A percentile compares a stretch with the other conserved stretches of the same genome.
These are phyloP conservation scores for Colletotrichum gigasporum DNA, from an alignment of 2,329 filamentous ascomycete genomes.

Conservation along the genomic window DNA sequence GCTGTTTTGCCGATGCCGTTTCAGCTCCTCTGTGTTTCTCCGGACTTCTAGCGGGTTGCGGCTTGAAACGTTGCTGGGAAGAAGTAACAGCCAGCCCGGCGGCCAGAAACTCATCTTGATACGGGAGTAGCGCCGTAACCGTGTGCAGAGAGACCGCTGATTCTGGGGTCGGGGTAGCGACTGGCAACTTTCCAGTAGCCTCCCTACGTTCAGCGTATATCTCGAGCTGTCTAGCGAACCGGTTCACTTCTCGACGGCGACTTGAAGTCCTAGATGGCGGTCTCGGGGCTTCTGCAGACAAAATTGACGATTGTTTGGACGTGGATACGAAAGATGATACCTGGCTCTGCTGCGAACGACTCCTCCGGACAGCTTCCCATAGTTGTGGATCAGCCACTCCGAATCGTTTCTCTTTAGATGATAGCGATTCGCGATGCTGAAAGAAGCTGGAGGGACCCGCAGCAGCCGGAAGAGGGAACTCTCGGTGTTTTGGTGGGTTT, in stretches of 20 bases:
- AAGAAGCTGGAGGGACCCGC: not conserved
- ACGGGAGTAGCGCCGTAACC: slow-evolving; percentile 62
- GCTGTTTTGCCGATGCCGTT: not conserved
- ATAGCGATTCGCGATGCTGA: not conserved
- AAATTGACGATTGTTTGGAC: not conserved
- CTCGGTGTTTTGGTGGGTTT: not conserved
- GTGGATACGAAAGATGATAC: slow-evolving; percentile 28
- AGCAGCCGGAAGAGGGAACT: not conserved
- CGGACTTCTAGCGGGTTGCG: slow-evolving; percentile 7
- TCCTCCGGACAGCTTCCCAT: slow-evolving; percentile 32
- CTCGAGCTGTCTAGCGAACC: slow-evolving; percentile 33
- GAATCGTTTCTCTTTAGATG: slow-evolving; percentile 17
- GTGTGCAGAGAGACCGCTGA: slow-evolving; percentile 59
- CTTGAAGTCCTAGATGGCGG: slow-evolving; percentile 52
- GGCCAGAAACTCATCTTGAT: slow-evolving; percentile 60
- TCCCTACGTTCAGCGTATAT: slow-evolving; percentile 41
- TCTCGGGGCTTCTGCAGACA: not conserved
- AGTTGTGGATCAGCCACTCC: slow-evolving; percentile 31
- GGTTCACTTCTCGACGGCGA: slow-evolving; percentile 51
- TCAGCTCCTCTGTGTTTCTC: not conserved
- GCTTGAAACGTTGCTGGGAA: slow-evolving; percentile 48
- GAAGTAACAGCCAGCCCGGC: slow-evolving; percentile 68
- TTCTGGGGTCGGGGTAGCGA: slow-evolving; percentile 51
- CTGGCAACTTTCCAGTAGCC: slow-evolving; percentile 46
- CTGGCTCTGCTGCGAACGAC: slow-evolving; percentile 32